Base-by-base conservation (phyloP, 2,329 filamentous ascomycete species). In the Xylariaceae sp. region DNA sequence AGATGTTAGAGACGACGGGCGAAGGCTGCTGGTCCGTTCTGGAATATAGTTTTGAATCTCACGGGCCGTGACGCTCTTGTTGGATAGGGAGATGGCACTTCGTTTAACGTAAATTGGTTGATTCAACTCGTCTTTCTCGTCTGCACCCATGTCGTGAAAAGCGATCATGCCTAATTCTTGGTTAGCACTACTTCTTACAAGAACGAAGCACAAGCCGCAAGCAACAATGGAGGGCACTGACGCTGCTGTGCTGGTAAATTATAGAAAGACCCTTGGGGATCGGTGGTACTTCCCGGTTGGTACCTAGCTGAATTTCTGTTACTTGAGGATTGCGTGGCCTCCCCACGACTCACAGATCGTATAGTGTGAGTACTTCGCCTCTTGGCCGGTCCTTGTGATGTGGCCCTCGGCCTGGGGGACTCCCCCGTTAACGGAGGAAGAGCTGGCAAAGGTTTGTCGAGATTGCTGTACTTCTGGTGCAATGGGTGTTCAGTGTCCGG, bases 1-100 rank as follows among this genome's bases (percentile, higher is more conserved):
- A 0, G 74, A 76, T 1, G 73, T 72, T 9, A 73, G 63, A 4
- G 75, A 77, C 67, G 68, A 74, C 16, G 71, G 70, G 3, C 70
- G 68, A 2, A 72, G 54, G 43, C 70, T 73, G 64, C 73, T 66
- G 49, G 69, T 68, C 19, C 68, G 62, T 4, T 70, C 58, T 3
- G 73, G 70, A 5, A 72, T 63, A 18, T 68, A 62, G 43, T 71
- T 73, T 13, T 69, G 67, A 1, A 71, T 66, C 9, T 74, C 70
- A 16, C 70, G 64, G 5, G 68, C 64, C 4, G 62, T 62, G 39
- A 49, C 50, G 29, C 62, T 67, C 47, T 57, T 62, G 26, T 47
- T 60, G 10, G 63, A 60, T 16, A 61, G 43, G 10, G 65, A 65
- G 15, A 60, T 54, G 3, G 65, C 51, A 41, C 63, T 68, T 37